Evolutionary conservation across 805 yeast species (phyloP), one percentile per base, ranked within the genome.

Genomic region (Ogataea kodamae): DNA sequence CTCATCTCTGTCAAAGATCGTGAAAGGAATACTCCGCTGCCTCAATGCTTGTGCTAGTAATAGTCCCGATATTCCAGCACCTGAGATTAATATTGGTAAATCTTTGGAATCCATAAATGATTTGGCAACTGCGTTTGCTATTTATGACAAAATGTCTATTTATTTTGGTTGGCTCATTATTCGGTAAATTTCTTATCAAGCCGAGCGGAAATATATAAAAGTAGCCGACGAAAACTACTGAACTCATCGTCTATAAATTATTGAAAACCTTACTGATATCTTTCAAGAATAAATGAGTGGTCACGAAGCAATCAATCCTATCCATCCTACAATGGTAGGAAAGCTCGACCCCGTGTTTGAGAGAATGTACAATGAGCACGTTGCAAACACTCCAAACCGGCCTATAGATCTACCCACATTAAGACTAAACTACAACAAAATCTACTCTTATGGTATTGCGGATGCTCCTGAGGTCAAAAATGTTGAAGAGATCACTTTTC

Each of bases 1-100:
- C 11, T 39, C 47, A 31, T 56, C 60, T 37, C 59, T 35, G 37
- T 56, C 61, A 25, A 55, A 49, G n/a, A 55, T 48, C 7, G 37
- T 43, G 22, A 33, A 56, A 6, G 52, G 55, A 19, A 55, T 46
- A 3, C 32, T 29, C 14, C 52, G 43, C 11, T 39, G 39, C 12
- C 49, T 50, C 18, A 56, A 40, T 9, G 54, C 54, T 22, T 56
- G 59, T 1, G 60, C 61, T 3, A 46, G 23, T 9, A 52, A 31
- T 12, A 54, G 28, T 1, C 59, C 59, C 9, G 53, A 40, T 8
- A 45, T 28, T 11, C 49, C 49, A 8, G 47, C 47, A 12, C 49
- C 49, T 6, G 47, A 45, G n/a, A 53, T 43, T 6, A 54, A 41
- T 4, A 53, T 54, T 3, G 50, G 50, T 13, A 49, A 48, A 22